Evolutionary conservation across 1,139 yeast genomes (phyloP), one percentile per base, ranked within the genome.

Genomic region (Suhomyces bribrorum): DNA sequence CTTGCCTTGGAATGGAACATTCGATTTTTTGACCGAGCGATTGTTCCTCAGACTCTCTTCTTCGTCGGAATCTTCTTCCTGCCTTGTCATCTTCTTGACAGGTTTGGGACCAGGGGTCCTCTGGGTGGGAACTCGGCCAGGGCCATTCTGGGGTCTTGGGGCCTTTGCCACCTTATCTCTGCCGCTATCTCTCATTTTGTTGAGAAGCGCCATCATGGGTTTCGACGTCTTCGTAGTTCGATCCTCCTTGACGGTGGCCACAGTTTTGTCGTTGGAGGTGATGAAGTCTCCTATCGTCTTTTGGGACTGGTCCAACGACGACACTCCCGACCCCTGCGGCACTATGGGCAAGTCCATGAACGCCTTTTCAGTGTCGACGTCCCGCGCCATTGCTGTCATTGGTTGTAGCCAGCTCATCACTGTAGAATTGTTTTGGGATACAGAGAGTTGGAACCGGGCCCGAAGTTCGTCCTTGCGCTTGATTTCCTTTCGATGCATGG

Each of bases 391-490:
- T 15, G 35, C 40, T 12, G 35, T 34, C 13, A 38, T 18, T 7
- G 61, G 63, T 25, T 48, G 52, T 36, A 77, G 59, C 83, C 83
- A 78, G 23, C 66, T 61, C 30, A 57, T 38, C 0, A 73, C 73
- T 29, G 57, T 64, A 14, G 57, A 48, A 42, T 67, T 68, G 20
- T 65, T 66, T 29, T 62, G 62, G 6, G 68, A 49, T 12, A 77
- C 53, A 4, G 74, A 66, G 7, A 71, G 60, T 50, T 73, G 79
- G 49, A 77, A 67, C 44, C 63, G 62, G 12, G 77, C 68, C 47
- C 74, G 82, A 11, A 77, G 60, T 28, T 66, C 70, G 44, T 77
- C 74, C 48, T 77, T 77, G 34, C 62, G 52, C 47, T 69, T 66
- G 38, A 75, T 75, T 47, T 75, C 80, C 36, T 66, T 55, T 23